These are phyloP conservation scores for Penstemon newberryi DNA, from an alignment of 257 asterid species.

Conservation along the genomic window DNA sequence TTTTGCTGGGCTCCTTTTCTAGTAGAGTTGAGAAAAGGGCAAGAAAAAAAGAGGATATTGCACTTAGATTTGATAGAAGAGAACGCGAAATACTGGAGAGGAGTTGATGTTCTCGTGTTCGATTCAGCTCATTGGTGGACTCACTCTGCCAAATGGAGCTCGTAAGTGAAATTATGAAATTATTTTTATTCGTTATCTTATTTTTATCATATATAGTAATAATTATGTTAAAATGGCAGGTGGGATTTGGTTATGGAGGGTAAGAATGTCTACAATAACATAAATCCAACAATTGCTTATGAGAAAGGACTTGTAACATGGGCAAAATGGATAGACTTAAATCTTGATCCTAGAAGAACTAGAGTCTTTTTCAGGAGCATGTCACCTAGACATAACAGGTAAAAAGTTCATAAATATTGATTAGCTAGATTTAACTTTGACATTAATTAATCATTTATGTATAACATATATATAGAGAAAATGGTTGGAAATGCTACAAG, in stretches of 20 bases:
- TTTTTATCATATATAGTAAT: too few species aligned
- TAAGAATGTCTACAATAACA: slow-evolving; percentile 44
- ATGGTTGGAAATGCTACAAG: slow-evolving; percentile 69
- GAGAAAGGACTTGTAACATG: slow-evolving; percentile 74
- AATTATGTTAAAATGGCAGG: slow-evolving; percentile 35
- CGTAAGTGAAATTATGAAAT: slow-evolving; percentile 45
- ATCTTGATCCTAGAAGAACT: slow-evolving; percentile 69
- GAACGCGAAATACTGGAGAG: slow-evolving; percentile 90
- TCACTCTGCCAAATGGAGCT: slow-evolving; percentile 71
- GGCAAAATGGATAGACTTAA: slow-evolving; percentile 84
- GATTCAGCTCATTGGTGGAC: slow-evolving; percentile 99
- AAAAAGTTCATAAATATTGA: background rate
- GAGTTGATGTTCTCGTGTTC: slow-evolving; percentile 76
- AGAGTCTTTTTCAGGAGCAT: slow-evolving; percentile 77
- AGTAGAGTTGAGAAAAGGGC: slow-evolving; percentile 70
- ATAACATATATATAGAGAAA: slow-evolving; percentile 43
- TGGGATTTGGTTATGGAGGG: slow-evolving; percentile 90
- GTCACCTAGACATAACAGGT: slow-evolving; percentile 90
- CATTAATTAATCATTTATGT: background rate
- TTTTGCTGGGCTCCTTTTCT: slow-evolving; percentile 91
- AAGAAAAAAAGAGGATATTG: slow-evolving; percentile 57
- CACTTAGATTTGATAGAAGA: slow-evolving; percentile 84
- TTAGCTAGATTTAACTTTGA: background rate
- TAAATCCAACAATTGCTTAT: slow-evolving; percentile 75
- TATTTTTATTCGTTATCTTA: too few species aligned